phyloP scores from a whole-genome alignment of 176 grass and related monocot species.

The Ampelocalamus luodianensis region DNA sequence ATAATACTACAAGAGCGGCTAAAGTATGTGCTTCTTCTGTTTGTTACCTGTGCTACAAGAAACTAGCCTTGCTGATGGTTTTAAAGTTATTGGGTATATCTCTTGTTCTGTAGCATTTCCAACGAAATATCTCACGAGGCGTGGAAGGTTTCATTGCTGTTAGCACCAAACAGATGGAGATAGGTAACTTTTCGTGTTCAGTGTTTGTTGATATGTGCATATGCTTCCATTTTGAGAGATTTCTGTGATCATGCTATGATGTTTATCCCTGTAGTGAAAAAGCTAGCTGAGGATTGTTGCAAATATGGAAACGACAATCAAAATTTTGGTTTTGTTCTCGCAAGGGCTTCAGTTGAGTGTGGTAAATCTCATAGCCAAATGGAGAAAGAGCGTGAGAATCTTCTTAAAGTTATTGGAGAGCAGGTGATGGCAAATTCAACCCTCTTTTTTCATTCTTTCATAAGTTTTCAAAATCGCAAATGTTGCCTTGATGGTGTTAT shows the following conservation, averaged over 20 bases:
- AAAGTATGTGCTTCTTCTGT: slow-evolving; percentile 63
- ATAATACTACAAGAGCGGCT: slow-evolving; percentile 78
- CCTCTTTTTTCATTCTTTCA: slow-evolving; percentile 27
- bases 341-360: slow-evolving; percentile 73
- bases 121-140: slow-evolving; percentile 76
- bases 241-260: not conserved
- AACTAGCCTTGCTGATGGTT: slow-evolving; percentile 24
- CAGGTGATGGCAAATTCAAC: slow-evolving; percentile 57
- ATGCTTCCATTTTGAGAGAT: slow-evolving; percentile 23
- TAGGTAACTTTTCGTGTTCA: slow-evolving; percentile 51
- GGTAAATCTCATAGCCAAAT: slow-evolving; percentile 84
- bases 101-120: slow-evolving; percentile 71
- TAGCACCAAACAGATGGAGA: slow-evolving; percentile 97
- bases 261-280: slow-evolving; percentile 72
- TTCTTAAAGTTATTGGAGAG: slow-evolving; percentile 78
- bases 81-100: slow-evolving; percentile 27
- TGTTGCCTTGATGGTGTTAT: not conserved
- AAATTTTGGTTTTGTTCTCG: slow-evolving; percentile 74
- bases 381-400: slow-evolving; percentile 78
- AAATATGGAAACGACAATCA: slow-evolving; percentile 85
- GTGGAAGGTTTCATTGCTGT: slow-evolving; percentile 81
- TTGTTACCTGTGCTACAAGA: slow-evolving; percentile 3
- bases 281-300: slow-evolving; percentile 85
- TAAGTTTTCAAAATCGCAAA: slow-evolving; percentile 29
- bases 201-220: not conserved